These are phyloP conservation scores for Phyllostachys edulis DNA, from an alignment of 176 grass and related monocot species.

Conservation along the genomic window DNA sequence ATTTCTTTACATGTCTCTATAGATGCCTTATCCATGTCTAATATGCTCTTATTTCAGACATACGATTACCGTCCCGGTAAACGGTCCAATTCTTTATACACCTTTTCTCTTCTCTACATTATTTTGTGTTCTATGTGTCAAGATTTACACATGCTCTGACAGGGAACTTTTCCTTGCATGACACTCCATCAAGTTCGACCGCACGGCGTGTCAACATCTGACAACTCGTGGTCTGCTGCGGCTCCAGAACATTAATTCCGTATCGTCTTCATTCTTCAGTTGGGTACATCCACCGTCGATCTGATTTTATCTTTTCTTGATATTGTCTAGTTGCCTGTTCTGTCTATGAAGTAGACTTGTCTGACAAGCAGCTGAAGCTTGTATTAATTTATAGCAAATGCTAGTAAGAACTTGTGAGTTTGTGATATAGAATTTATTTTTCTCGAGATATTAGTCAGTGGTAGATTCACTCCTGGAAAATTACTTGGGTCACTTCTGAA, in stretches of 20 bases:
- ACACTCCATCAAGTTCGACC: not conserved
- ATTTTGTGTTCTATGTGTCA: too few species aligned
- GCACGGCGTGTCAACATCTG: not conserved
- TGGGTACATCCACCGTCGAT: conserved; percentile 22
- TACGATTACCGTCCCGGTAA: too few species aligned
- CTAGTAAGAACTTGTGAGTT: not conserved
- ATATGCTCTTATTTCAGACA: too few species aligned
- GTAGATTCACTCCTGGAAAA: not conserved
- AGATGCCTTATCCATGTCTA: too few species aligned
- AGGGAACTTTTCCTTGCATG: too few species aligned
- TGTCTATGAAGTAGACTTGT: not conserved
- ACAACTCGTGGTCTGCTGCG: not conserved
- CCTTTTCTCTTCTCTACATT: too few species aligned
- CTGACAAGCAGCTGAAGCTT: not conserved
- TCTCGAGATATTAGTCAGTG: not conserved
- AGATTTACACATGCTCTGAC: too few species aligned
- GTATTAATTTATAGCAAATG: not conserved
- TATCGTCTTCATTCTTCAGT: not conserved
- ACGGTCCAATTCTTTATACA: too few species aligned
- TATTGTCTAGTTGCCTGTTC: not conserved
- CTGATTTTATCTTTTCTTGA: not conserved
- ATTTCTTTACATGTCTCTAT: too few species aligned
- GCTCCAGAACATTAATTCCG: not conserved
- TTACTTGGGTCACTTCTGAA: not conserved
- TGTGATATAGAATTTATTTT: not conserved